phyloP scores from a whole-genome alignment of 176 grass and related monocot genomes.

The Oryza coarctata region DNA sequence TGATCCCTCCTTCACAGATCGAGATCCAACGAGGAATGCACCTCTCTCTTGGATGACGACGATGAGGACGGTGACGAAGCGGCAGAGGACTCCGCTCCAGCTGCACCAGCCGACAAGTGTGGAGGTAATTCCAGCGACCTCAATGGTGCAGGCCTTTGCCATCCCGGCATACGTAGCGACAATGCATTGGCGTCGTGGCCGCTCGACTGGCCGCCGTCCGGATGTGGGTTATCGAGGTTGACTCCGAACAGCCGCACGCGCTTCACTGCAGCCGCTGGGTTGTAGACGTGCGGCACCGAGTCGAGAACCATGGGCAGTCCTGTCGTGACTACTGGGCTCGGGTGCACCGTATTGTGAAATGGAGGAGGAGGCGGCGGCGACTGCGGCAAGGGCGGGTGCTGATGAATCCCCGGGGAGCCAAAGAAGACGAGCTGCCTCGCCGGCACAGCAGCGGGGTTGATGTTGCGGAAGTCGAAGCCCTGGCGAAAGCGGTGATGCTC shows the following conservation, averaged over 20 bases:
- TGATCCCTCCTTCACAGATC: constrained; percentile 60
- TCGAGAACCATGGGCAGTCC: constrained; percentile 60
- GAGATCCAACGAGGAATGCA: constrained; percentile 85
- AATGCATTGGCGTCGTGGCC: constrained; percentile 40
- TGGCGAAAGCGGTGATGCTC: constrained; percentile 84
- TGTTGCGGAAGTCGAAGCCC: constrained; percentile 43
- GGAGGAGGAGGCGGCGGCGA: constrained; percentile 5
- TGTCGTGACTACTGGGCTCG: not conserved
- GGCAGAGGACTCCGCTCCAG: constrained; percentile 37
- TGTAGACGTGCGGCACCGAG: constrained; percentile 55
- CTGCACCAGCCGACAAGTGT: not conserved
- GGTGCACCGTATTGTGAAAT: constrained; percentile 55
- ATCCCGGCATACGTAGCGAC: constrained; percentile 58
- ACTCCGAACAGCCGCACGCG: constrained; percentile 94
- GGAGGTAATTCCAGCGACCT: constrained; percentile 48
- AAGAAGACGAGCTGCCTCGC: constrained; percentile 54
- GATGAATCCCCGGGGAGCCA: constrained; percentile 29
- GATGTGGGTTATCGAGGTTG: constrained; percentile 74
- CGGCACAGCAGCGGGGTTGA: constrained; percentile 11
- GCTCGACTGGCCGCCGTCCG: constrained; percentile 30
- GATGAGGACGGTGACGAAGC: constrained; percentile 57
- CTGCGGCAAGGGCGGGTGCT: constrained; percentile 43
- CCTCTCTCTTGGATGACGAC: constrained; percentile 68
- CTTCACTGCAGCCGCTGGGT: constrained; percentile 50
- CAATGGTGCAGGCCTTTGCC: constrained; percentile 52